Conservation (phyloP, 2,329 filamentous ascomycete genomes). For the Penicillium sp. region DNA sequence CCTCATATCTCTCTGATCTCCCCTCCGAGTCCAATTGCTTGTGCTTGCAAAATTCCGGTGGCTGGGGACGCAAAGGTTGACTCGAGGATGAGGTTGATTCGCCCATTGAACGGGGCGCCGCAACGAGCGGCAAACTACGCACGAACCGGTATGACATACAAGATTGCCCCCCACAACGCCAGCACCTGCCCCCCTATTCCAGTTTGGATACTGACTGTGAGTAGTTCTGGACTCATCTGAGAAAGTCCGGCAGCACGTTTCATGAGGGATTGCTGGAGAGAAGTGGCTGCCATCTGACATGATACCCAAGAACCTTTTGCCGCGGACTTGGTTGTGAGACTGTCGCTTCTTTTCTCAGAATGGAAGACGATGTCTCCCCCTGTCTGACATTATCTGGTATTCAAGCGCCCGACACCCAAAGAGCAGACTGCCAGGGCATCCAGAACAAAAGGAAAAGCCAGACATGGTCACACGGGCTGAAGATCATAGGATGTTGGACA, state of each 20-base stretch:
- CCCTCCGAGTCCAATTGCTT: conserved; percentile 1
- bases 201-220: conserved; percentile 1
- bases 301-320: too few relatives aligned
- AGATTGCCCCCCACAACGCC: background rate
- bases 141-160: conserved; percentile 15
- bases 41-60: conserved; percentile 19
- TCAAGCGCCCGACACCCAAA: conserved; percentile 18
- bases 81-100: conserved; percentile 17
- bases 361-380: conserved; percentile 8
- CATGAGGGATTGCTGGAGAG: background rate
- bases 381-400: conserved; percentile 20
- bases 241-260: background rate
- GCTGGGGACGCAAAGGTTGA: conserved; percentile 18
- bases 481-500: conserved; percentile 31
- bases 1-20: background rate
- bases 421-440: conserved; percentile 14
- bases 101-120: conserved; percentile 8
- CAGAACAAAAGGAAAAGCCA: too few relatives aligned
- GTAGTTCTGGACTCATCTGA: conserved; percentile 7
- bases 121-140: conserved; percentile 16
- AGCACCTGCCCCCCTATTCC: background rate
- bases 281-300: background rate
- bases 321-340: conserved; percentile 3
- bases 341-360: background rate
- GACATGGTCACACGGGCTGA: conserved; percentile 25